Percentiles rank a stretch among this genome's conserved stretches.
These are phyloP conservation scores for Osmanthus fragrans DNA, from an alignment of 257 asterid genomes.

Conservation along the genomic window DNA sequence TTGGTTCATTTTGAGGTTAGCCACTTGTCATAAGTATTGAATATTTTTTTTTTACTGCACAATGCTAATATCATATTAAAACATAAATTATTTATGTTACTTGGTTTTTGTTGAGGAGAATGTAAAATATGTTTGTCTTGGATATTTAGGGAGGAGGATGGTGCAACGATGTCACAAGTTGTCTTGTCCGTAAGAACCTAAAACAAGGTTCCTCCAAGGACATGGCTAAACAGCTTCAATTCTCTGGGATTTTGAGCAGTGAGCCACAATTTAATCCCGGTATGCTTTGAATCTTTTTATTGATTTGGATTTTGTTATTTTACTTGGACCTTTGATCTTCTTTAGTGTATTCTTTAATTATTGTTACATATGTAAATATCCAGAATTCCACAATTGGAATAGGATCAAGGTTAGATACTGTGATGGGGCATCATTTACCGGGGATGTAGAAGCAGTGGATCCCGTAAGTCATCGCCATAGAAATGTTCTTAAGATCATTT, in stretches of 20 bases:
- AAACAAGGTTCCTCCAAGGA: conserved; percentile 72
- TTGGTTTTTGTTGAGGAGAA: too few species aligned
- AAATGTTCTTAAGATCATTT: background rate
- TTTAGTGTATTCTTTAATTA: background rate
- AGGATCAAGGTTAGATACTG: conserved; percentile 51
- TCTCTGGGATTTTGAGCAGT: conserved; percentile 80
- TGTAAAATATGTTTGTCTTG: background rate
- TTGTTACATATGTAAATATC: background rate
- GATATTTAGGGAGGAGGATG: conserved; percentile 83
- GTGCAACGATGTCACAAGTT: conserved; percentile 68
- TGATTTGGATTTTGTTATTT: background rate
- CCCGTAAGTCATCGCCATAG: conserved; percentile 35
- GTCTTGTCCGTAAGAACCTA: conserved; percentile 47
- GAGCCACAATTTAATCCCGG: conserved; percentile 71
- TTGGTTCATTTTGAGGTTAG: conserved; percentile 65
- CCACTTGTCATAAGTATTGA: background rate
- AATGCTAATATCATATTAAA: background rate
- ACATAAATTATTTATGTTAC: too few species aligned
- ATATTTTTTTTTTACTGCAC: background rate
- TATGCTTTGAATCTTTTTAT: conserved; percentile 13
- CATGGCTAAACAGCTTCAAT: conserved; percentile 55
- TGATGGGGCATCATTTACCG: conserved; percentile 61
- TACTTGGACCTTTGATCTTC: background rate
- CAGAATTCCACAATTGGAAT: conserved; percentile 63
- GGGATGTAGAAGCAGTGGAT: conserved; percentile 54